Evolutionary conservation across 2,329 filamentous ascomycete genomes (phyloP), one percentile per base, ranked within the genome.

Genomic region (Pseudogymnoascus sp.): DNA sequence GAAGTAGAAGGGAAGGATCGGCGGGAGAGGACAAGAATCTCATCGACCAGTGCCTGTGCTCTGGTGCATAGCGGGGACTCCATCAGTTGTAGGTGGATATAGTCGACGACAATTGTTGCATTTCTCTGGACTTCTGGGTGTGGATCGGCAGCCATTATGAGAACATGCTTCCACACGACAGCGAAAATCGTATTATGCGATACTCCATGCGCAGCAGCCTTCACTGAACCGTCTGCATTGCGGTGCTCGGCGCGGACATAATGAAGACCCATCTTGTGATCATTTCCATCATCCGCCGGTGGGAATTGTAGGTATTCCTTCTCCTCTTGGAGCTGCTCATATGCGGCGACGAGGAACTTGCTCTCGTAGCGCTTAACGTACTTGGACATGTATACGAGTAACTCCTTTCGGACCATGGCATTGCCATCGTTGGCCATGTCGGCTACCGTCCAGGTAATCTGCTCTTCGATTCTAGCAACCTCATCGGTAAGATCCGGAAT

Each of bases 341-440:
- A 97, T 4, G 93, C 92, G 1, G 90, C 88, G 31, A 97, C 92
- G 42, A 96, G 74, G 69, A 99, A 96, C 68, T 95, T 96, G 72
- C 86, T 91, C 75, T 96, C 88, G 72, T 97, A 97, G 40, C 93
- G 88, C 64, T 89, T 84, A 58, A 96, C 87, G 71, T 97, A 97
- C 29, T 89, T 88, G 0, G 94, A 97, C 67, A 97, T 86, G 78
- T 97, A 97, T 10, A 97, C 89, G 2, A 97, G 79, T 37, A 97
- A 81, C 74, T 99, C 94, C 72, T 92, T 95, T 55, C 94, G 87
- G 29, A 99, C 94, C 78, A 97, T 87, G 27, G 92, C 90, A 70
- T 92, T 97, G 35, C 93, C 94, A 74, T 99, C 94, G 62, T 91
- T 90, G 21, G 90, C 88, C 88, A 97, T 93, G 64, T 94, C 87